Percentiles rank a stretch among this genome's conserved stretches.
phyloP scores from a whole-genome alignment of 768 basidiomycete species.

The Brasilioporus rufonigricans region DNA sequence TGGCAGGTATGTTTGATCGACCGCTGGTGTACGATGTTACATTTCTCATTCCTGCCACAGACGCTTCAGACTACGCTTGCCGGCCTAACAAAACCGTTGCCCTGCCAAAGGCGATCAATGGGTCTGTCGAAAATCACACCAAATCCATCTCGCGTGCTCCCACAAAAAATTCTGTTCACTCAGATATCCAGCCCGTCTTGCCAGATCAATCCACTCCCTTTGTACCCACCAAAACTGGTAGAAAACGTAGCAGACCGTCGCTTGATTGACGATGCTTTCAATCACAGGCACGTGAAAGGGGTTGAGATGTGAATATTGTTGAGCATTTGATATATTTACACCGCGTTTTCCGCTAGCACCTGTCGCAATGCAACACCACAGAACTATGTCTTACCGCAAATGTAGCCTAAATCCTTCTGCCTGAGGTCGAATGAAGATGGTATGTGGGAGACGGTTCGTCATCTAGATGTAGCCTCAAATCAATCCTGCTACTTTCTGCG shows the following conservation, averaged over 20 bases:
- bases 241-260: slow-evolving; percentile 34
- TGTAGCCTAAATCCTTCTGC: slow-evolving; percentile 29
- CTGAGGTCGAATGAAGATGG: slow-evolving; percentile 18
- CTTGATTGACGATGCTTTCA: slow-evolving; percentile 22
- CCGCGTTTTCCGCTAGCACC: slow-evolving; percentile 25
- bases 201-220: slow-evolving; percentile 14
- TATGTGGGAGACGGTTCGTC: slow-evolving; percentile 23
- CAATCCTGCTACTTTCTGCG: slow-evolving; percentile 20
- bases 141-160: slow-evolving; percentile 11
- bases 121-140: slow-evolving; percentile 9
- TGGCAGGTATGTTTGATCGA: slow-evolving; percentile 39
- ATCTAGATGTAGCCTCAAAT: slow-evolving; percentile 19
- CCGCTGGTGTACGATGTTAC: not conserved
- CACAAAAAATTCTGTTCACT: slow-evolving; percentile 20
- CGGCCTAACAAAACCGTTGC: slow-evolving; percentile 8
- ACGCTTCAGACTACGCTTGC: slow-evolving; percentile 24
- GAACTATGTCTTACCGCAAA: slow-evolving; percentile 19
- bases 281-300: slow-evolving; percentile 14
- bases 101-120: slow-evolving; percentile 17
- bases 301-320: slow-evolving; percentile 22
- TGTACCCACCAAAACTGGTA: slow-evolving; percentile 22
- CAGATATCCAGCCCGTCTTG: slow-evolving; percentile 11
- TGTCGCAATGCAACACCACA: slow-evolving; percentile 26
- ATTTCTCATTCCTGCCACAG: slow-evolving; percentile 15
- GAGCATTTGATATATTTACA: slow-evolving; percentile 31